Conservation (phyloP, 2,329 filamentous ascomycete genomes). For the Penicillium vulpinum region DNA sequence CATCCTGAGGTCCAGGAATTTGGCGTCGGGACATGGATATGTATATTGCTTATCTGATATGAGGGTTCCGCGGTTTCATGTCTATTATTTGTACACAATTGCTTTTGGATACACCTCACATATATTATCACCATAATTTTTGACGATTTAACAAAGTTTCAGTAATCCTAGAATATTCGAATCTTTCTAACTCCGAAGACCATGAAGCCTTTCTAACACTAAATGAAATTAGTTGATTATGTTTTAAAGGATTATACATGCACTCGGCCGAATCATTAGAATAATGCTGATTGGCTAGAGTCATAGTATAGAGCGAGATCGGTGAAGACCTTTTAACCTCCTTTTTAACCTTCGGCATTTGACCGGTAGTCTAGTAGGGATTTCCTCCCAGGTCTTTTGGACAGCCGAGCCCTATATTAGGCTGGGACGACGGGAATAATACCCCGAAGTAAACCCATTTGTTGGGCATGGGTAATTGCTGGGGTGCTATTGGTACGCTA, state of each 20-base stretch:
- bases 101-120: conserved; percentile 4
- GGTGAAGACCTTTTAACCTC: neutral
- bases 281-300: neutral
- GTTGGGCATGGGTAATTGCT: conserved; percentile 3
- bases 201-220: neutral
- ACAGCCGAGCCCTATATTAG: neutral
- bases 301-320: neutral
- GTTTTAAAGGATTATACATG: neutral
- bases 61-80: conserved; percentile 1
- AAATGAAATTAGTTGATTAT: neutral
- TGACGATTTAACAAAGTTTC: neutral
- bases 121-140: neutral
- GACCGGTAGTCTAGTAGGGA: conserved; percentile 4
- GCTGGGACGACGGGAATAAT: neutral
- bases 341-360: conserved; percentile 4
- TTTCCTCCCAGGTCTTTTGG: neutral
- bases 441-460: neutral
- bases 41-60: conserved; percentile 9
- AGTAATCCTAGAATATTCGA: neutral
- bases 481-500: conserved; percentile 9
- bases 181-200: neutral
- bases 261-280: conserved; percentile 4
- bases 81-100: conserved; percentile 13
- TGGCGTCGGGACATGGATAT: conserved; percentile 8
- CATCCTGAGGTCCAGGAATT: neutral